phyloP scores from a whole-genome alignment of 768 basidiomycete genomes.

The Heimioporus sp. region DNA sequence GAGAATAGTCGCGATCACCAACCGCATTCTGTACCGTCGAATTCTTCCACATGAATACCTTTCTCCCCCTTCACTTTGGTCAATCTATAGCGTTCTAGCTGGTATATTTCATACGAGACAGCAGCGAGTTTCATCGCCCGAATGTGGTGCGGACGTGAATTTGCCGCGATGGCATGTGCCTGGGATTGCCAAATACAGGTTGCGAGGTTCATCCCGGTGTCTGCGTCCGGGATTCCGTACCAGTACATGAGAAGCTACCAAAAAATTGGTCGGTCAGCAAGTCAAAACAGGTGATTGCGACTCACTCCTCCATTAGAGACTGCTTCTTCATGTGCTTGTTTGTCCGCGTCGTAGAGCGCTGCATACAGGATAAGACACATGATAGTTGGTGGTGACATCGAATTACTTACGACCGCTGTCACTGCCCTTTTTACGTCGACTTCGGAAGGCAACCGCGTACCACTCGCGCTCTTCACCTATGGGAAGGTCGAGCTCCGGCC shows the following conservation, averaged over 20 bases:
- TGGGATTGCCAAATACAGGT: constrained; percentile 97
- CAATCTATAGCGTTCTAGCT: constrained; percentile 73
- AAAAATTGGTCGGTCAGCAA: constrained; percentile 1
- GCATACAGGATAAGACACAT: constrained; percentile 6
- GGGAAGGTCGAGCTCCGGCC: constrained; percentile 68
- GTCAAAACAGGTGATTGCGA: constrained; percentile 6
- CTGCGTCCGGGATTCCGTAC: constrained; percentile 81
- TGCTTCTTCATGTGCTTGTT: constrained; percentile 89
- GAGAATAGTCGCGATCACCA: constrained; percentile 45
- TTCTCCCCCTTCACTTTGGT: constrained; percentile 61
- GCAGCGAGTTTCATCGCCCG: constrained; percentile 81
- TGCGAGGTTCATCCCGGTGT: constrained; percentile 83
- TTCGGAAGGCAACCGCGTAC: constrained; percentile 92
- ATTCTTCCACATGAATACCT: constrained; percentile 57
- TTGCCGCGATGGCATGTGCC: constrained; percentile 78
- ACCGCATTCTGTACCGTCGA: constrained; percentile 61
- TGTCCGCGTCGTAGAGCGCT: constrained; percentile 88
- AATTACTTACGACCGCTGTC: constrained; percentile 57
- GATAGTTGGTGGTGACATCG: neutral
- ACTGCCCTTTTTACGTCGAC: constrained; percentile 67
- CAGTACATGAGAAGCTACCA: constrained; percentile 83
- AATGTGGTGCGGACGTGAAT: constrained; percentile 75
- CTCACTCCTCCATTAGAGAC: constrained; percentile 81
- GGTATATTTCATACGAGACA: constrained; percentile 73
- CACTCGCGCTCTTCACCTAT: constrained; percentile 76